These are phyloP conservation scores for Rhizophora mangle DNA, from an alignment of 345 rosid genomes.

Conservation along the genomic window DNA sequence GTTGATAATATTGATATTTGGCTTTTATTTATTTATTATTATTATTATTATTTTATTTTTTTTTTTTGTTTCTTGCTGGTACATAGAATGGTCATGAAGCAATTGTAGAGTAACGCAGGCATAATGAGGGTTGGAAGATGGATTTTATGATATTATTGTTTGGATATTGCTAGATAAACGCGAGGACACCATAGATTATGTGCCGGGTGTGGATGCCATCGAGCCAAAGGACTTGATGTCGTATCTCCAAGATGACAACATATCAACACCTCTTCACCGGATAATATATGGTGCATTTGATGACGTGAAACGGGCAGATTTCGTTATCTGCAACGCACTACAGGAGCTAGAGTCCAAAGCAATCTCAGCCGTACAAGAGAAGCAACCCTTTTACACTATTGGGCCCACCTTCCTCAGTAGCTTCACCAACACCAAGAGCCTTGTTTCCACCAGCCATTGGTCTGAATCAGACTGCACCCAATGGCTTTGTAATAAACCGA, in stretches of 20 bases:
- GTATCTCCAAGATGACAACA: conserved; percentile 61
- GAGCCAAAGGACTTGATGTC: conserved; percentile 61
- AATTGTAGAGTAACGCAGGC: too few species aligned
- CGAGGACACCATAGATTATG: conserved; percentile 49
- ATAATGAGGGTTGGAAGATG: too few species aligned
- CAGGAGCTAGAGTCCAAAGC: conserved; percentile 55
- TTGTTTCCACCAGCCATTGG: conserved; percentile 66
- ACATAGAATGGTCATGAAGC: too few species aligned
- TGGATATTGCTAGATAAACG: conserved; percentile 38
- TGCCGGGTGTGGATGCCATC: conserved; percentile 61
- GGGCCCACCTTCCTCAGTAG: conserved; percentile 67
- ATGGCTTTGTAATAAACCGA: conserved; percentile 52
- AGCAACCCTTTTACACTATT: conserved; percentile 47
- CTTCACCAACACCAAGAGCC: conserved; percentile 27
- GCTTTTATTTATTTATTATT: too few species aligned
- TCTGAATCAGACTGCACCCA: conserved; percentile 65
- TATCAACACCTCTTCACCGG: conserved; percentile 44
- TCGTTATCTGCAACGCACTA: conserved; percentile 63
- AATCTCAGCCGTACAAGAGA: conserved; percentile 39
- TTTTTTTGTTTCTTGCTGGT: too few species aligned
- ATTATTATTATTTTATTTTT: too few species aligned
- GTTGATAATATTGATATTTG: too few species aligned
- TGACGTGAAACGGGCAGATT: conserved; percentile 57
- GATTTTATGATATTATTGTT: too few species aligned
- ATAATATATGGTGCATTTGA: conserved; percentile 49